Evolutionary conservation across 2,329 filamentous ascomycete genomes (phyloP).

Genomic region (Fusarium euwallaceae): DNA sequence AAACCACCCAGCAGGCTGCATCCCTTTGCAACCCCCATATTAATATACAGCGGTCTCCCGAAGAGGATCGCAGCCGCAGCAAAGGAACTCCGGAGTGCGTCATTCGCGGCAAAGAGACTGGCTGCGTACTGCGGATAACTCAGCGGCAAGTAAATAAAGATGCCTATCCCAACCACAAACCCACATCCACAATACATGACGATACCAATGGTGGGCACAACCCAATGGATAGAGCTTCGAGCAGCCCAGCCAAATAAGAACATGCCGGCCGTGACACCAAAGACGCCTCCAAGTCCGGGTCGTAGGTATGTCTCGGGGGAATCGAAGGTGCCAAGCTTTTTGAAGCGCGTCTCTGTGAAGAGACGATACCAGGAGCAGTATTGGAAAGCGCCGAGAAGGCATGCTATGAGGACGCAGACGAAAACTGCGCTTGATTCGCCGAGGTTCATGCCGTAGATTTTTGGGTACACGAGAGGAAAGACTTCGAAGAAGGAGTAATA

Average conservation of each 20-base stretch:
- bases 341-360: neutral
- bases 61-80: neutral
- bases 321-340: neutral
- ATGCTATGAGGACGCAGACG: neutral
- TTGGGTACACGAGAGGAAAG: neutral
- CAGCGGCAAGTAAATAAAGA: neutral
- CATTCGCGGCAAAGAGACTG: neutral
- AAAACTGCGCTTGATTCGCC: neutral
- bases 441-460: neutral
- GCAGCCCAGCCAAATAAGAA: neutral
- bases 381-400: neutral
- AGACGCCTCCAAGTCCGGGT: neutral
- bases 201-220: neutral
- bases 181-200: neutral
- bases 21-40: neutral
- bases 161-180: neutral
- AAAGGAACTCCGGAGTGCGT: neutral
- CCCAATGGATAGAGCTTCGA: neutral
- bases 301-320: neutral
- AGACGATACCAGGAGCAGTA: neutral
- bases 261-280: neutral
- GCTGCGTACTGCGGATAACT: neutral
- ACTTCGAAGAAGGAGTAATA: neutral
- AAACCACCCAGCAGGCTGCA: neutral
- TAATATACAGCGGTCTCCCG: neutral